Evolutionary conservation across 148 eudicot genomes (phyloP).

Genomic region (Drosera capensis): DNA sequence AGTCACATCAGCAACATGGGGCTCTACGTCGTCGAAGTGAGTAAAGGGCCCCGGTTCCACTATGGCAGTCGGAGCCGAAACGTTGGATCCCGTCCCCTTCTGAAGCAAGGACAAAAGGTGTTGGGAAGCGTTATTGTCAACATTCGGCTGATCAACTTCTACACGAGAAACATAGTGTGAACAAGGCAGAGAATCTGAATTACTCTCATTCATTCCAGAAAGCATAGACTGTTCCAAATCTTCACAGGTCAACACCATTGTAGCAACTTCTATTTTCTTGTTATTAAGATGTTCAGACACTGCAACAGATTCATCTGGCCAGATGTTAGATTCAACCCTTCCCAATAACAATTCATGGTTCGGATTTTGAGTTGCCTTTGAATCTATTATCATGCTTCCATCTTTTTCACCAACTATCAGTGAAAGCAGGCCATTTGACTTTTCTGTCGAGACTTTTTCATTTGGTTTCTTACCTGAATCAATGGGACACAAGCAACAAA

Average conservation of each 20-base stretch:
- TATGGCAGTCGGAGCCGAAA: constrained; percentile 6
- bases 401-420: constrained; percentile 56
- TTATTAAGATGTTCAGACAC: constrained; percentile 18
- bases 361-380: constrained; percentile 10
- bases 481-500: background rate
- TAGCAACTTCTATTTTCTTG: constrained; percentile 22
- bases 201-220: constrained; percentile 39
- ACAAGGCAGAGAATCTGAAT: constrained; percentile 16
- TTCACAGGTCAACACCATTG: constrained; percentile 83
- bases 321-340: constrained; percentile 14
- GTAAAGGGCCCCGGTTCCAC: constrained; percentile 17
- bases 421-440: constrained; percentile 55
- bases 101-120: constrained; percentile 81
- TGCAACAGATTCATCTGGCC: too few species aligned
- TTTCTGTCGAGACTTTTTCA: constrained; percentile 23
- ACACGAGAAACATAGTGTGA: constrained; percentile 12
- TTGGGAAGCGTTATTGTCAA: constrained; percentile 51
- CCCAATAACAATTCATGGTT: constrained; percentile 14
- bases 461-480: constrained; percentile 10
- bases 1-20: constrained; percentile 8
- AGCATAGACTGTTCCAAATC: constrained; percentile 90
- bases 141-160: constrained; percentile 16
- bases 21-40: constrained; percentile 11
- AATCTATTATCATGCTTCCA: constrained; percentile 20
- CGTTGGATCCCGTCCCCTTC: constrained; percentile 24